phyloP scores from a whole-genome alignment of 192 early-diverging fungal genomes.

The Entomortierella beljakovae region DNA sequence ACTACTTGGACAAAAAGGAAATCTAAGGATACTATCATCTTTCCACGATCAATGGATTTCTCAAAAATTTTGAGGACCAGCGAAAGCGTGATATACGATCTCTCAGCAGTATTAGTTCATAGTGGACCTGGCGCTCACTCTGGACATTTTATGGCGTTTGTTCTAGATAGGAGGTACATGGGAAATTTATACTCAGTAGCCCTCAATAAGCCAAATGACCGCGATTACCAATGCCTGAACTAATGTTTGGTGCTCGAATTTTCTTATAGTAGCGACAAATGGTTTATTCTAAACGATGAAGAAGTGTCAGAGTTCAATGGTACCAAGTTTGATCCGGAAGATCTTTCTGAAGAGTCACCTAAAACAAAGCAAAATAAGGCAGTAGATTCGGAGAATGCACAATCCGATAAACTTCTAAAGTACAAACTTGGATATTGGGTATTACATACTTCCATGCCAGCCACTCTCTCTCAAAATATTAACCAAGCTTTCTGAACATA shows the following conservation, averaged over 20 bases:
- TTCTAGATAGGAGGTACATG: constrained; percentile 29
- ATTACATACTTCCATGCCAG: not conserved
- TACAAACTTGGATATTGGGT: not conserved
- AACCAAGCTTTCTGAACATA: not conserved
- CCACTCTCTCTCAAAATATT: not conserved
- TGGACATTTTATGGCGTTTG: constrained; percentile 55
- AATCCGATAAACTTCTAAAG: constrained; percentile 16
- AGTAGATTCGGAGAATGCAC: not conserved
- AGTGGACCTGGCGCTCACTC: constrained; percentile 55
- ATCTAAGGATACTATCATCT: constrained; percentile 41
- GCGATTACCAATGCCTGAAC: too few species aligned
- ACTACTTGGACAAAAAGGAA: constrained; percentile 51
- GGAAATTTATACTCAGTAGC: too few species aligned
- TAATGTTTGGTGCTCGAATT: not conserved
- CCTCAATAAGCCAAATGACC: too few species aligned
- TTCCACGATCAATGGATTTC: constrained; percentile 46
- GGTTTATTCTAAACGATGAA: constrained; percentile 57
- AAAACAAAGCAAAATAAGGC: constrained; percentile 23
- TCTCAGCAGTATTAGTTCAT: constrained; percentile 54
- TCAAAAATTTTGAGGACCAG: constrained; percentile 17
- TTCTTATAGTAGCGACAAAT: constrained; percentile 34
- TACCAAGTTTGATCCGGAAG: constrained; percentile 41
- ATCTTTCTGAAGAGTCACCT: not conserved
- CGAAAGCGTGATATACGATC: constrained; percentile 27
- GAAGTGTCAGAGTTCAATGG: constrained; percentile 41